A percentile compares a stretch with the other conserved stretches of the same genome.
phyloP scores from a whole-genome alignment of 2,329 filamentous ascomycete genomes.

The Lasiodiplodia sp. region DNA sequence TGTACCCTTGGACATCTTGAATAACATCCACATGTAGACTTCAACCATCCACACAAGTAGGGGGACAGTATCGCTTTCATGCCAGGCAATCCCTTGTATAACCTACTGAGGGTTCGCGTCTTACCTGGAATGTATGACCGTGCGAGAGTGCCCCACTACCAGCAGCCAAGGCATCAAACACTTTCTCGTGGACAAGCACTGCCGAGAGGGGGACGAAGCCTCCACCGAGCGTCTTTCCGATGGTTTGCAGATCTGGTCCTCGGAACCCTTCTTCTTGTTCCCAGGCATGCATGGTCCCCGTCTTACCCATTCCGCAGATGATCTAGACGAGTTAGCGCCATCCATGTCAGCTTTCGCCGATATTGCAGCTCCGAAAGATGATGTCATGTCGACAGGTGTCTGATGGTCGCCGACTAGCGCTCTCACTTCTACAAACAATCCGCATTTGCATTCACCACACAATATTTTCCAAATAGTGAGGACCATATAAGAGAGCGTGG shows the following conservation, averaged over 20 bases:
- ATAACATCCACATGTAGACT: not conserved
- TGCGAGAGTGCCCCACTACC: conserved; percentile 20
- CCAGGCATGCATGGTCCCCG: conserved; percentile 41
- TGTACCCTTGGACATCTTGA: not conserved
- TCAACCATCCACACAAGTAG: not conserved
- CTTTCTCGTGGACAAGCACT: conserved; percentile 21
- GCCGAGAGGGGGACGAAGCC: conserved; percentile 27
- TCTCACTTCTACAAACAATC: not conserved
- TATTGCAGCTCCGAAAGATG: not conserved
- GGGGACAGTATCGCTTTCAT: not conserved
- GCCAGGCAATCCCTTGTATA: not conserved
- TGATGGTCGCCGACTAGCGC: too few relatives aligned
- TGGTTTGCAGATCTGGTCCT: conserved; percentile 23
- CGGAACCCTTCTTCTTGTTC: conserved; percentile 31
- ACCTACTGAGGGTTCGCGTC: not conserved
- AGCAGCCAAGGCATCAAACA: conserved; percentile 26
- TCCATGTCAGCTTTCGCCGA: not conserved
- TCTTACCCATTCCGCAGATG: conserved; percentile 42
- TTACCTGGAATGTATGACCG: conserved; percentile 28
- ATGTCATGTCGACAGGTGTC: not conserved
- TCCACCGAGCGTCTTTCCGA: conserved; percentile 25
- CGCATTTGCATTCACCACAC: not conserved
- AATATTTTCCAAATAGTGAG: not conserved
- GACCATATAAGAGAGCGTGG: not conserved
- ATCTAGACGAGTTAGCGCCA: conserved; percentile 38